Percentiles rank a stretch among this genome's conserved stretches.
These are phyloP conservation scores for Pleurotus citrinopileatus DNA, from an alignment of 768 basidiomycete genomes.

Conservation along the genomic window DNA sequence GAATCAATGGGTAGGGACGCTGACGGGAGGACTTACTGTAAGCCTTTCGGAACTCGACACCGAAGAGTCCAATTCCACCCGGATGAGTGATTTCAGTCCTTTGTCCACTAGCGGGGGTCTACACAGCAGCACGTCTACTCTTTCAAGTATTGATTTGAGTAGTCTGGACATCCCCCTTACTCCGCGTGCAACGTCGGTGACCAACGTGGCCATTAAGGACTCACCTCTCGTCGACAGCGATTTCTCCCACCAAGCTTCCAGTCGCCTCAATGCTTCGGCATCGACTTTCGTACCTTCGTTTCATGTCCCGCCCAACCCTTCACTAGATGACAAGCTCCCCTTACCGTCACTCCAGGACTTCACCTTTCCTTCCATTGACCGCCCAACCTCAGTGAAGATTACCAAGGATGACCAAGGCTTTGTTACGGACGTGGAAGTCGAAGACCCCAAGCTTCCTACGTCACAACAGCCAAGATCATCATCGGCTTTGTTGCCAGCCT, in stretches of 20 bases:
- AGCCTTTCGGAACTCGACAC: slow-evolving; percentile 6
- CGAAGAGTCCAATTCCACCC: slow-evolving; percentile 15
- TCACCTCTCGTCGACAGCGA: slow-evolving; percentile 25
- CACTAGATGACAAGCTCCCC: background rate
- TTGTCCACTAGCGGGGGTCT: slow-evolving; percentile 20
- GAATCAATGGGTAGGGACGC: background rate
- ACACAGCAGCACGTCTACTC: slow-evolving; percentile 30
- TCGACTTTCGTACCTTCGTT: slow-evolving; percentile 42
- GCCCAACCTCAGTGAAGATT: slow-evolving; percentile 35
- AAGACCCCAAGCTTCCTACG: slow-evolving; percentile 23
- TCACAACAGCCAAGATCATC: slow-evolving; percentile 26
- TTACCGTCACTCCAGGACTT: slow-evolving; percentile 31
- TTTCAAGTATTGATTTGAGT: slow-evolving; percentile 41
- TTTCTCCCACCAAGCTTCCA: slow-evolving; percentile 17
- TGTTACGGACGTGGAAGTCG: slow-evolving; percentile 35
- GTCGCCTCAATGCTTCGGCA: slow-evolving; percentile 38
- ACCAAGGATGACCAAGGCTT: slow-evolving; percentile 56
- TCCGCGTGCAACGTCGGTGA: slow-evolving; percentile 37
- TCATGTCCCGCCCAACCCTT: slow-evolving; percentile 21
- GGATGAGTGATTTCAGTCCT: slow-evolving; percentile 16
- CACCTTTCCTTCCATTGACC: slow-evolving; percentile 48
- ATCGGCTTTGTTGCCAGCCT: slow-evolving; percentile 43
- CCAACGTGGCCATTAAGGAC: slow-evolving; percentile 33
- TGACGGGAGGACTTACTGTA: slow-evolving; percentile 17
- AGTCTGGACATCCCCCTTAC: slow-evolving; percentile 41